phyloP scores from a whole-genome alignment of 352 stramenopile genomes.

The Phytophthora capsici region DNA sequence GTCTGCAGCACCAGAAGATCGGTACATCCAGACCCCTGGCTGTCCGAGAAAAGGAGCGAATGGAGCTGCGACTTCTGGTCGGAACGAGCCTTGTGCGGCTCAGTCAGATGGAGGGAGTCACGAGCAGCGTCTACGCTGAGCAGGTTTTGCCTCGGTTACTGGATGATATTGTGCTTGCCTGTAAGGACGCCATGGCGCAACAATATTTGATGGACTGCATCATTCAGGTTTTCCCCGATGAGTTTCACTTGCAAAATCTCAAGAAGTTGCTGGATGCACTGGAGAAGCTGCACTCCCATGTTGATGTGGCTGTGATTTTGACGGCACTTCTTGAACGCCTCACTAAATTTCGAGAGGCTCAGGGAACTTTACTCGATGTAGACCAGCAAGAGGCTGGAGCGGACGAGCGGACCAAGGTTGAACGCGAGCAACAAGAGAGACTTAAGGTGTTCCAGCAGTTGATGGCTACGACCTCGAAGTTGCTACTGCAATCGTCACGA shows the following conservation, averaged over 20 bases:
- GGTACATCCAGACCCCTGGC: slow-evolving; percentile 24
- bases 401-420: slow-evolving; percentile 20
- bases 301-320: slow-evolving; percentile 93
- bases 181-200: slow-evolving; percentile 96
- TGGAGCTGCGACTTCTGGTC: slow-evolving; percentile 97
- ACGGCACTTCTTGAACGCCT: slow-evolving; percentile 95
- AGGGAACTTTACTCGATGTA: slow-evolving; percentile 16
- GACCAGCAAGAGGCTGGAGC: slow-evolving; percentile 14
- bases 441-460: slow-evolving; percentile 29
- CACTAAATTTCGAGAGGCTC: slow-evolving; percentile 84
- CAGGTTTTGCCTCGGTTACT: slow-evolving; percentile 92
- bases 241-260: slow-evolving; percentile 98
- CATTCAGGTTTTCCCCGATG: slow-evolving; percentile 98
- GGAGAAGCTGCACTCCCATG: slow-evolving; percentile 88
- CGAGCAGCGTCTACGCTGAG: slow-evolving; percentile 88
- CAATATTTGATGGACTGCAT: slow-evolving; percentile 99
- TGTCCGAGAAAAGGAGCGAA: slow-evolving; percentile 79
- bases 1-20: slow-evolving; percentile 94
- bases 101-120: slow-evolving; percentile 96
- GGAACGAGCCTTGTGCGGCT: slow-evolving; percentile 97
- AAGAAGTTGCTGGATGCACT: slow-evolving; percentile 88
- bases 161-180: slow-evolving; percentile 93
- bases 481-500: slow-evolving; percentile 31
- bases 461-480: slow-evolving; percentile 27
- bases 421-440: slow-evolving; percentile 25